These are phyloP conservation scores for Harringtonia aguacate DNA, from an alignment of 2,329 filamentous ascomycete species.

Conservation along the genomic window DNA sequence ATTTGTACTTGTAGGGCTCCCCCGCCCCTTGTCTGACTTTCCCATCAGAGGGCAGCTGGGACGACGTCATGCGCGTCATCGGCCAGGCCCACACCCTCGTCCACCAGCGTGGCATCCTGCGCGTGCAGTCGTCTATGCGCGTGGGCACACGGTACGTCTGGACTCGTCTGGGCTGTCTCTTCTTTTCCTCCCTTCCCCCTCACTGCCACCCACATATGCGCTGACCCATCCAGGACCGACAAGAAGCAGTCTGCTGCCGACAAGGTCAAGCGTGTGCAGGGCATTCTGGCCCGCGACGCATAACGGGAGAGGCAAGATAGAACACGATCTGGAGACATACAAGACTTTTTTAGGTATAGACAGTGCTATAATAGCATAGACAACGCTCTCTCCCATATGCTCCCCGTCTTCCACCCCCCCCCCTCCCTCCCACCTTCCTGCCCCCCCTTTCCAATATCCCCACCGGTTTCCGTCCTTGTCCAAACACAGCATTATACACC, in stretches of 20 bases:
- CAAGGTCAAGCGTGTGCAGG: slow-evolving; percentile 57
- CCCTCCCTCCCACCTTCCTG: background rate
- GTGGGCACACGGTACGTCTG: slow-evolving; percentile 59
- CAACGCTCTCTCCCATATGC: no score
- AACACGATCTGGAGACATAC: background rate
- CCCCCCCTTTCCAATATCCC: background rate
- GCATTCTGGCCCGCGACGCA: slow-evolving; percentile 27
- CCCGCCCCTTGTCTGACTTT: background rate
- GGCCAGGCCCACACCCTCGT: slow-evolving; percentile 77
- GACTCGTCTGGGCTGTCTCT: background rate
- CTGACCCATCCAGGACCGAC: slow-evolving; percentile 53
- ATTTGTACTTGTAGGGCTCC: no score
- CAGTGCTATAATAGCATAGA: no score
- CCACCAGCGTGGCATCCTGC: slow-evolving; percentile 63
- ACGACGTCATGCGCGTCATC: slow-evolving; percentile 72
- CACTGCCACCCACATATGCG: no score
- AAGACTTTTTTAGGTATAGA: background rate
- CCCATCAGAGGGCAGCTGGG: slow-evolving; percentile 73
- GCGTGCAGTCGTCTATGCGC: slow-evolving; percentile 83
- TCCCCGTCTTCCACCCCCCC: no score
- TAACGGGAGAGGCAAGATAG: background rate
- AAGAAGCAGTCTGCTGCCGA: slow-evolving; percentile 74
- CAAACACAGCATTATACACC: background rate
- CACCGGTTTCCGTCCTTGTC: no score
- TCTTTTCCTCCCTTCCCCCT: no score